Percentiles rank a stretch among this genome's conserved stretches.
These are phyloP conservation scores for Pseudoturritis turrita DNA, from an alignment of 345 rosid species.

Conservation along the genomic window DNA sequence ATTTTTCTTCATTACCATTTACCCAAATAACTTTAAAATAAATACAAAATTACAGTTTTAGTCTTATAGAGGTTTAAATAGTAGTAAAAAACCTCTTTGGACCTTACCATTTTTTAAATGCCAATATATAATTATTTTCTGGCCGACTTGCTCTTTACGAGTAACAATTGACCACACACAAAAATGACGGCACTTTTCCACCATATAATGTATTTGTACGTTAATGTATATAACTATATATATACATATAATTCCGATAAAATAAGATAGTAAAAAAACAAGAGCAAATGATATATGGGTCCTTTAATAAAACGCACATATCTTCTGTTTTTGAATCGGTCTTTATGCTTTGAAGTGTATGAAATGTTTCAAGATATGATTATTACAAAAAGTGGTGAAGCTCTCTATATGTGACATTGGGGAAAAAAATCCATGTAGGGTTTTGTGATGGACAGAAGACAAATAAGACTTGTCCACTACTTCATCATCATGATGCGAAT, in stretches of 20 bases:
- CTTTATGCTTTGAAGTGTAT: neutral
- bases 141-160: neutral
- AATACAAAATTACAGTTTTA: too few species aligned
- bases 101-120: too few species aligned
- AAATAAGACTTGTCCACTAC: conserved; percentile 19
- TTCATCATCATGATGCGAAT: neutral
- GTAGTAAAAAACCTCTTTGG: too few species aligned
- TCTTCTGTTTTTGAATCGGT: neutral
- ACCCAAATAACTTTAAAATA: too few species aligned
- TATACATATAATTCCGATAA: neutral
- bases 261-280: neutral
- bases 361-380: neutral
- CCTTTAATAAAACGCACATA: neutral
- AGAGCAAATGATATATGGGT: neutral
- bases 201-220: neutral
- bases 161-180: conserved; percentile 5
- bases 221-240: too few species aligned
- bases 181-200: neutral
- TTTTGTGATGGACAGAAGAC: conserved; percentile 2
- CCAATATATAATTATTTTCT: neutral
- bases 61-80: too few species aligned
- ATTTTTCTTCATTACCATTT: too few species aligned
- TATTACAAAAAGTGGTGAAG: neutral
- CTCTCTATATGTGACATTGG: neutral
- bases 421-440: neutral